Evolutionary conservation across 345 rosid genomes (phyloP).

Genomic region (Salix suchowensis): DNA sequence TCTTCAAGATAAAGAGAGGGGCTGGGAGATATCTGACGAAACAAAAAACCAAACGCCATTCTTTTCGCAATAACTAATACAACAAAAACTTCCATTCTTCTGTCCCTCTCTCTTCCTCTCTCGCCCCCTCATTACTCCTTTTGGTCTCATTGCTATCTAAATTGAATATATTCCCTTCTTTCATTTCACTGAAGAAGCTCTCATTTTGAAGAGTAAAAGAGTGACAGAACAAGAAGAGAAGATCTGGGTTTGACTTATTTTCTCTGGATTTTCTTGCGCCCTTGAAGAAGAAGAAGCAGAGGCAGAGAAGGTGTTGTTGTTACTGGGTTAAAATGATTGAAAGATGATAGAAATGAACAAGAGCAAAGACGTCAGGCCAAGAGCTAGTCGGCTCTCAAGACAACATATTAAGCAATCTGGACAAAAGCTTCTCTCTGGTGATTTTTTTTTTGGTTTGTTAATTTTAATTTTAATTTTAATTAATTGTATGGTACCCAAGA

Average conservation of each 20-base stretch:
- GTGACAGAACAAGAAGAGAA: conserved; percentile 10
- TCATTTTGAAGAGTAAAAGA: neutral
- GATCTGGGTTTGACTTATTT: conserved; percentile 23
- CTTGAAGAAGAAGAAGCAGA: conserved; percentile 14
- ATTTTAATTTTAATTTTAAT: neutral
- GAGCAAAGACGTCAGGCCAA: conserved; percentile 55
- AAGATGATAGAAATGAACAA: conserved; percentile 52
- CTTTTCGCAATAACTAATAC: conserved; percentile 8
- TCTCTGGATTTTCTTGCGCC: conserved; percentile 19
- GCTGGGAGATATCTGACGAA: conserved; percentile 27
- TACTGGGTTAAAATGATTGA: neutral
- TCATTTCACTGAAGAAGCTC: conserved; percentile 6
- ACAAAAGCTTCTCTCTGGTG: conserved; percentile 40
- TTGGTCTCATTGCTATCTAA: neutral
- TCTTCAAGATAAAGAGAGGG: conserved; percentile 10
- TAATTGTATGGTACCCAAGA: conserved; percentile 6
- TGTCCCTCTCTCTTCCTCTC: neutral
- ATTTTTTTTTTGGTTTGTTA: conserved; percentile 6
- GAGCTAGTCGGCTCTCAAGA: conserved; percentile 50
- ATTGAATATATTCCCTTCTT: neutral
- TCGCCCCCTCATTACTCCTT: neutral
- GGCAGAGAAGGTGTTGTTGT: neutral
- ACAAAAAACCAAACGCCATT: conserved; percentile 19
- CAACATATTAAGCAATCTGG: conserved; percentile 46
- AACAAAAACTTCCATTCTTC: neutral